phyloP scores from a whole-genome alignment of 495 filamentous ascomycete genomes.

The Trichoderma erinaceum region DNA sequence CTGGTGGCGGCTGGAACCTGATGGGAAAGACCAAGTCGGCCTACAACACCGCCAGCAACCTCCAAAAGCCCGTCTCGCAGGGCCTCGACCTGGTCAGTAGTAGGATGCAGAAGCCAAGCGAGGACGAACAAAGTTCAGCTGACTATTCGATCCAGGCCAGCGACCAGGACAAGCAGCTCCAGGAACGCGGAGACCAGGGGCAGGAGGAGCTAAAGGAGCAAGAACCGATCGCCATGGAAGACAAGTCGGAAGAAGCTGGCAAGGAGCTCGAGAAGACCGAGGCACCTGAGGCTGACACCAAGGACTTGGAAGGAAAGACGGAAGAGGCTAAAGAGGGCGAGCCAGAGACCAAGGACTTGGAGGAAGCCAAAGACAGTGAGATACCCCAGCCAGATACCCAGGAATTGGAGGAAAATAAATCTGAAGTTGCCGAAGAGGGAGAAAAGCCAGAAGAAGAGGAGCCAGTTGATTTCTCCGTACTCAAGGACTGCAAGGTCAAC shows the following conservation, averaged over 20 bases:
- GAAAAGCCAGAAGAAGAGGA: constrained; percentile 32
- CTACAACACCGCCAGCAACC: constrained; percentile 79
- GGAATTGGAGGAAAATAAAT: constrained; percentile 30
- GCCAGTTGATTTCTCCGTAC: constrained; percentile 53
- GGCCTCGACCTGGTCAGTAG: constrained; percentile 62
- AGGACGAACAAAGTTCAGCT: constrained; percentile 1
- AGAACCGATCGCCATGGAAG: background rate
- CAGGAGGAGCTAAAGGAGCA: background rate
- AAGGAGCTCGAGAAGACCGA: background rate
- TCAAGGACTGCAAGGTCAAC: constrained; percentile 66
- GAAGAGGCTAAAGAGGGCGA: background rate
- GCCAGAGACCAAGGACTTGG: constrained; percentile 34
- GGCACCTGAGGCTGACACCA: background rate
- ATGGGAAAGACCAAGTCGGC: constrained; percentile 74
- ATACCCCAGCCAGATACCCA: constrained; percentile 17
- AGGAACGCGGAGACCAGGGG: background rate
- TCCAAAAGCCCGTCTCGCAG: constrained; percentile 73
- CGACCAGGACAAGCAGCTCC: background rate
- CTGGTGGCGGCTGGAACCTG: constrained; percentile 46
- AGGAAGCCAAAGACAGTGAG: background rate
- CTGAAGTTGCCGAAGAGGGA: constrained; percentile 31
- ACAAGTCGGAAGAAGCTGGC: background rate
- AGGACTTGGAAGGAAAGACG: background rate
- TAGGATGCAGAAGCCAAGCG: background rate
- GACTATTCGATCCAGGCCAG: background rate